phyloP scores from a whole-genome alignment of 2,329 filamentous ascomycete genomes.

The Emmonsia crescens region DNA sequence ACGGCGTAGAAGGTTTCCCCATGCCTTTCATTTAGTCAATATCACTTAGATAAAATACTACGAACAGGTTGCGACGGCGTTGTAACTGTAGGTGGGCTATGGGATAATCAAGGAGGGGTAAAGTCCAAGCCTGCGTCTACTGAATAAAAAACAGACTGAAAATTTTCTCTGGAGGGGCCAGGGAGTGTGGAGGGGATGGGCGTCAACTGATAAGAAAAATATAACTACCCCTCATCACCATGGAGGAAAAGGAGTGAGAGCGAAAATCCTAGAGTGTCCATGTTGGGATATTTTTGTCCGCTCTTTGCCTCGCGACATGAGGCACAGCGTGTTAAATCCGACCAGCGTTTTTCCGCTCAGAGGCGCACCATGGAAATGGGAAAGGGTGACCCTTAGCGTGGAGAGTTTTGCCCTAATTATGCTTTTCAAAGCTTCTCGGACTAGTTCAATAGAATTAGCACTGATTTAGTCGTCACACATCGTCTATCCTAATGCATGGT shows the following conservation, averaged over 20 bases:
- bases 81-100: not conserved
- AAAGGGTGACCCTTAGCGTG: not conserved
- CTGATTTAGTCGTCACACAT: too few species aligned
- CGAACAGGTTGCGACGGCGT: not conserved
- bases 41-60: not conserved
- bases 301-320: not conserved
- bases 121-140: not conserved
- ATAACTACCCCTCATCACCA: not conserved
- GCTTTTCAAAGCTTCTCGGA: too few species aligned
- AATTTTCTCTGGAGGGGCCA: not conserved
- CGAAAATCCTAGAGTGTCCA: not conserved
- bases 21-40: slow-evolving; percentile 14
- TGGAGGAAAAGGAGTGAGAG: not conserved
- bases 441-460: too few species aligned
- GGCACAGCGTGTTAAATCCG: not conserved
- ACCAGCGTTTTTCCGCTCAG: slow-evolving; percentile 3
- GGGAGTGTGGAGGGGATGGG: too few species aligned
- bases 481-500: too few species aligned
- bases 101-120: not conserved
- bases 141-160: not conserved
- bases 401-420: too few species aligned
- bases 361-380: slow-evolving; percentile 7
- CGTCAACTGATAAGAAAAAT: not conserved
- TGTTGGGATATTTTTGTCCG: not conserved
- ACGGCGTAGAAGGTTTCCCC: slow-evolving; percentile 22